Base-by-base conservation (phyloP, 306 rosid species). In the Fragaria iinumae region DNA sequence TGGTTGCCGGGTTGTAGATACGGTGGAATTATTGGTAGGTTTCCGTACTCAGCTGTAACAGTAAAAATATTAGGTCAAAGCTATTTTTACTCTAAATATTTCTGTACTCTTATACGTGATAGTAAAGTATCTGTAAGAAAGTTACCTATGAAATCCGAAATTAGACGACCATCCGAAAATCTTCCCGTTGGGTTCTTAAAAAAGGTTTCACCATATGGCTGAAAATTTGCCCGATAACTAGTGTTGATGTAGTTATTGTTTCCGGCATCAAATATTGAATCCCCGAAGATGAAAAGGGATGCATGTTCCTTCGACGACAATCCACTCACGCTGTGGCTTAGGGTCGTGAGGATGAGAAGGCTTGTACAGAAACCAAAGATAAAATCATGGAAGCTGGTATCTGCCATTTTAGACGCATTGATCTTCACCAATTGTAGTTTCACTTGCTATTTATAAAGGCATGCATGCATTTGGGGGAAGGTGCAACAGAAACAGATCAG, bases 261-360 rank as follows among this genome's bases (percentile, higher is more conserved):
- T 48, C 96, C 97, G 23, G 25, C 36, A 57, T 92, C 97, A 50
- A 73, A 85, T 6, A 81, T 1, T 8, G 93, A 92, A 72, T 92
- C 96, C 20, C 96, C 93, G n/a, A 92, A 90, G 34, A 87, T 76
- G 78, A 87, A 88, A 57, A 88, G 27, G 9, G 66, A 13, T 10
- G 67, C 43, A 27, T 62, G 67, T 13, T 29, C 67, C n/a, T 62
- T 29, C 4, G 41, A 60, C 20, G 67, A 12, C 38, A 62, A 62
- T 25, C 41, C 59, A 47, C 11, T 20, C 21, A 14, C 23, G 41
- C 74, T n/a, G 6, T 69, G 43, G 56, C 74, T 27, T 69, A 45
- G 57, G 74, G 59, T 69, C 17, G 74, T 47, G 59, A 69, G 4
- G 21, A 45, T 48, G 41, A 69, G 27, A 69, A 47, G 59, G 57